Evolutionary conservation across 495 filamentous ascomycete species (phyloP), one percentile per base, ranked within the genome.

Genomic region (Podospora bellae-mahoneyi): DNA sequence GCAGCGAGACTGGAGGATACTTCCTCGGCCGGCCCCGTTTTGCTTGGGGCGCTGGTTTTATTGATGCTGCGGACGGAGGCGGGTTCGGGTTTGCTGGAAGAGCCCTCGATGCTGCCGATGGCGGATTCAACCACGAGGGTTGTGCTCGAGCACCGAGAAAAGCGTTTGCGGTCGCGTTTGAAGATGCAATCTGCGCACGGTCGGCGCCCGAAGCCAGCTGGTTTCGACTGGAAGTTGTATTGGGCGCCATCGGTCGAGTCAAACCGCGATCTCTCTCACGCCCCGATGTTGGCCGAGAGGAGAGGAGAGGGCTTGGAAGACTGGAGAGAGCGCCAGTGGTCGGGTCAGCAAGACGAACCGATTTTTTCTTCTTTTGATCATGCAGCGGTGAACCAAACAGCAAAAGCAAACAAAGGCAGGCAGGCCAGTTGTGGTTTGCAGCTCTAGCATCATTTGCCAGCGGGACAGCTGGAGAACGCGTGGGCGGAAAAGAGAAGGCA

Each of bases 111-210:
- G 60, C 26, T 26, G 60, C 34, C 18, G 60, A 30, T 32, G 30
- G 19, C 59, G 77, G 70, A 48, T 75, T 70, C 84, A 93, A 90
- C 92, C 92, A 94, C 73, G 86, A 80, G 71, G 84, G 89, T 74
- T 87, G 87, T 67, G 55, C 3, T 20, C 81, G 80, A 58, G 86
- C 84, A 55, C 89, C 88, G 64, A 92, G 80, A 78, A 92, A 90
- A 48, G 84, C 75, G 69, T 82, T 87, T 63, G 87, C 80, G 16
- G 91, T 93, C 60, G 87, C 87, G 77, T 94, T 95, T 18, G 89
- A 88, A 3, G 82, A 81, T 44, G 84, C 85, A 65, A 91, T 80
- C 68, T 87, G 84, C 4, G 57, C n/a, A 26, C 60, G n/a, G 55
- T 58, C 15, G 39, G 39, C 9, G 9, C 39, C 39, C 39, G 15